These are phyloP conservation scores for Schoenoplectus triqueter DNA, from an alignment of 202 grass and related monocot species.

Conservation along the genomic window DNA sequence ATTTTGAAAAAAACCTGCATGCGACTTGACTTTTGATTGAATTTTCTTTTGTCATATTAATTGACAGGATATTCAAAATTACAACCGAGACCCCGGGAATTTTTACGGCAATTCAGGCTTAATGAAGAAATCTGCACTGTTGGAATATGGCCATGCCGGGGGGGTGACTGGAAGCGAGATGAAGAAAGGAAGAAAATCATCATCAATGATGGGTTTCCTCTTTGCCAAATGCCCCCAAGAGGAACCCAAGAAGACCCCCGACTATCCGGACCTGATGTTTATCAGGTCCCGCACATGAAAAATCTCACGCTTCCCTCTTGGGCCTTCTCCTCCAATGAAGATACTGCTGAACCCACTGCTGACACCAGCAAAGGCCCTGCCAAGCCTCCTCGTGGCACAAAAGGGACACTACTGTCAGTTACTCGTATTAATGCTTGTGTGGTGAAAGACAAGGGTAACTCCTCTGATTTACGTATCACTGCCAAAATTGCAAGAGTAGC, in stretches of 20 bases:
- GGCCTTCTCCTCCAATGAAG: constrained; percentile 81
- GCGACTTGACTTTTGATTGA: constrained; percentile 5
- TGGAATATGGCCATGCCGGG: constrained; percentile 83
- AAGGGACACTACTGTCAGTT: constrained; percentile 74
- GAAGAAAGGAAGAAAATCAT: constrained; percentile 82
- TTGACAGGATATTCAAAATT: constrained; percentile 71
- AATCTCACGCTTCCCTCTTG: constrained; percentile 83
- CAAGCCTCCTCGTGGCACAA: constrained; percentile 62
- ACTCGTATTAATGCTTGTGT: constrained; percentile 90
- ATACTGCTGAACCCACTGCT: constrained; percentile 55
- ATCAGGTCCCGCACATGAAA: constrained; percentile 53
- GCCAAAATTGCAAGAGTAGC: constrained; percentile 9
- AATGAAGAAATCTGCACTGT: constrained; percentile 52
- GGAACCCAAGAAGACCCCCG: constrained; percentile 68
- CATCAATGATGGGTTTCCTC: constrained; percentile 81
- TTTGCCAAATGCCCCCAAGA: constrained; percentile 81
- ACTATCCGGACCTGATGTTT: constrained; percentile 67
- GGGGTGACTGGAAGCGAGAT: constrained; percentile 96
- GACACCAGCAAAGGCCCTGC: constrained; percentile 60
- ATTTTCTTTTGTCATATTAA: constrained; percentile 35
- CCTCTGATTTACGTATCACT: not conserved
- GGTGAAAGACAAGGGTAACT: constrained; percentile 53
- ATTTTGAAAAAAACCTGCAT: not conserved
- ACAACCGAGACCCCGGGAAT: constrained; percentile 38
- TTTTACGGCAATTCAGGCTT: constrained; percentile 40